These are phyloP conservation scores for Aspergillus sp. DNA, from an alignment of 2,329 filamentous ascomycete genomes.

Conservation along the genomic window DNA sequence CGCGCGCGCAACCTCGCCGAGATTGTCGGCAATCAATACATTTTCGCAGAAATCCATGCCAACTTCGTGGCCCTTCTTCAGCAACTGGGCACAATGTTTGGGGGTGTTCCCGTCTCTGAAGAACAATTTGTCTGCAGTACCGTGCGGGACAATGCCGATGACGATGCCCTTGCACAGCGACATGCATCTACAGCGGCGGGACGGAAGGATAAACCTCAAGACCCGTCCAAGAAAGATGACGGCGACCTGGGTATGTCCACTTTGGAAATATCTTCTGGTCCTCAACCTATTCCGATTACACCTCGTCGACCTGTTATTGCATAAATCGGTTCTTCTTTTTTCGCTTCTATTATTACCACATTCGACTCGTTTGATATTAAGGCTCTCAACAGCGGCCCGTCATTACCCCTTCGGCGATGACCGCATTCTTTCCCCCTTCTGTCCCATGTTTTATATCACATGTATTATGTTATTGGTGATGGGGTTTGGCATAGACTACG, in stretches of 20 bases:
- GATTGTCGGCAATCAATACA: slow-evolving; percentile 51
- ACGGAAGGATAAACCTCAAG: slow-evolving; percentile 11
- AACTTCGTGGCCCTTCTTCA: slow-evolving; percentile 46
- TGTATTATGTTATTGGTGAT: slow-evolving; percentile 3
- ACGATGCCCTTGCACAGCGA: slow-evolving; percentile 16
- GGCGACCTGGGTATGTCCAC: slow-evolving; percentile 26
- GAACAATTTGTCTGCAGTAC: slow-evolving; percentile 36
- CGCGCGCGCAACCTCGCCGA: slow-evolving; percentile 50
- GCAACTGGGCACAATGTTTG: slow-evolving; percentile 40
- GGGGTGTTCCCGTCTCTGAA: slow-evolving; percentile 36
- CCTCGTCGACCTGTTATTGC: slow-evolving; percentile 29
- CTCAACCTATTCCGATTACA: slow-evolving; percentile 32
- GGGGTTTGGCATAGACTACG: slow-evolving; percentile 16
- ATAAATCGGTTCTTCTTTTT: slow-evolving; percentile 11
- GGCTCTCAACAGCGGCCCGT: not conserved
- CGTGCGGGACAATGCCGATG: slow-evolving; percentile 14
- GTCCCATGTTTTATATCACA: not conserved
- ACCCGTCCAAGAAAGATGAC: slow-evolving; percentile 16
- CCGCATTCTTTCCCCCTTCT: not conserved
- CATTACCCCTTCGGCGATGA: not conserved
- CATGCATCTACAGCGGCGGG: slow-evolving; percentile 16
- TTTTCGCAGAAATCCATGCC: slow-evolving; percentile 51
- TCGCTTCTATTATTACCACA: not conserved
- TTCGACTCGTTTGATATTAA: not conserved
- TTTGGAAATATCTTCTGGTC: slow-evolving; percentile 26